Evolutionary conservation across 2,329 filamentous ascomycete species (phyloP).

Genomic region (Blastomyces gilchristii): DNA sequence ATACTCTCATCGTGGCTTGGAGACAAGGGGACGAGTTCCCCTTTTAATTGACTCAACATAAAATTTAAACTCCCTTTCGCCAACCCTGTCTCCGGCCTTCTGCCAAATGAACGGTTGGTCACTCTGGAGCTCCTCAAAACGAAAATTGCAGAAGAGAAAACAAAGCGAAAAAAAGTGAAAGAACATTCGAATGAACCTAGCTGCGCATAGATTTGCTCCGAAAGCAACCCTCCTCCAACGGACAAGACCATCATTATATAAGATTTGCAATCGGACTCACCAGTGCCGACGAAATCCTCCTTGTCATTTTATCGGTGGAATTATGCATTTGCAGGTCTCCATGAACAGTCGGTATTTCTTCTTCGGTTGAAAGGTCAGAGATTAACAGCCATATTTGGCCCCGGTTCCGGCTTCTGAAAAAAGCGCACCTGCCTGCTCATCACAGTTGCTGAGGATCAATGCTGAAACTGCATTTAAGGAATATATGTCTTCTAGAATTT

Average conservation of each 20-base stretch:
- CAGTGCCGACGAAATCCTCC: conserved; percentile 15
- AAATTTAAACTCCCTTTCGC: not conserved
- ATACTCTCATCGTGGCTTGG: conserved; percentile 4
- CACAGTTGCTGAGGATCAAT: conserved; percentile 16
- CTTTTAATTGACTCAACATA: not conserved
- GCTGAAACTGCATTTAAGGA: conserved; percentile 9
- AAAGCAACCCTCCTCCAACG: not conserved
- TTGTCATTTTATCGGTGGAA: not conserved
- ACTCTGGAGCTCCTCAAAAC: not conserved
- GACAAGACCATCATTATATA: conserved; percentile 17
- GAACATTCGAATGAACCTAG: conserved; percentile 9
- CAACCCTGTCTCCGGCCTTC: conserved; percentile 1
- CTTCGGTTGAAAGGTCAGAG: not conserved
- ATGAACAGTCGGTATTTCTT: not conserved
- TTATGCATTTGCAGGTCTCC: not conserved
- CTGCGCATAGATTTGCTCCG: conserved; percentile 3
- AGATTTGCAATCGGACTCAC: conserved; percentile 22
- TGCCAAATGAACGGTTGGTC: conserved; percentile 4
- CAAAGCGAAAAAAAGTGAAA: conserved; percentile 2
- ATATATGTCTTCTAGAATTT: conserved; percentile 9
- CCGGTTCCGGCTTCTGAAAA: conserved; percentile 6
- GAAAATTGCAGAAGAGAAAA: not conserved
- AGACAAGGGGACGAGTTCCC: not conserved
- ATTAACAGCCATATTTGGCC: not conserved
- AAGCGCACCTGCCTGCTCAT: conserved; percentile 12